These are phyloP conservation scores for Leucocoprinus birnbaumii DNA, from an alignment of 768 basidiomycete genomes.

Conservation along the genomic window DNA sequence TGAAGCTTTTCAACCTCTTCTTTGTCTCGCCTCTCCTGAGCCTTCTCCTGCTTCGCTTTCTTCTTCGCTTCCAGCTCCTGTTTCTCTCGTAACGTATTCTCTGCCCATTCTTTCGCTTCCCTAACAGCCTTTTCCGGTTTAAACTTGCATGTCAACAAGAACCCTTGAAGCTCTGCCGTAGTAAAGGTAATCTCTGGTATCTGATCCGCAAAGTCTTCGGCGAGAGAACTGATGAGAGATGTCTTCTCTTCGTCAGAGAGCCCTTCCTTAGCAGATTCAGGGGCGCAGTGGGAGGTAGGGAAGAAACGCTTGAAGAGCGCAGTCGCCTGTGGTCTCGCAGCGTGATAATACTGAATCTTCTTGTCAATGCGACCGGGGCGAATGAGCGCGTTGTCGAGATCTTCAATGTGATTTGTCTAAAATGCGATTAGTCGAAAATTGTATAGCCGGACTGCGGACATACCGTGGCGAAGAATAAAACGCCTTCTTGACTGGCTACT, in stretches of 20 bases:
- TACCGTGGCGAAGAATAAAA: slow-evolving; percentile 56
- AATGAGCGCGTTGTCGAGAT: slow-evolving; percentile 51
- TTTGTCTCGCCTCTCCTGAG: slow-evolving; percentile 21
- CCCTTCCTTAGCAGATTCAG: slow-evolving; percentile 9
- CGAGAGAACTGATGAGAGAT: slow-evolving; percentile 27
- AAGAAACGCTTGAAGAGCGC: slow-evolving; percentile 51
- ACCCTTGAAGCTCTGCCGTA: slow-evolving; percentile 60
- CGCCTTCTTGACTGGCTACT: slow-evolving; percentile 56
- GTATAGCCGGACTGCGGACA: slow-evolving; percentile 10
- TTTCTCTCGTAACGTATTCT: slow-evolving; percentile 28
- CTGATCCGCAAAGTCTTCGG: slow-evolving; percentile 33
- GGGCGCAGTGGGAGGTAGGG: slow-evolving; percentile 25
- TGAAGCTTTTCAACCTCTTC: slow-evolving; percentile 22
- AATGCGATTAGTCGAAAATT: neutral
- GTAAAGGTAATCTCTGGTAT: slow-evolving; percentile 48
- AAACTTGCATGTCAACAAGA: slow-evolving; percentile 42
- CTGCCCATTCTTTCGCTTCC: slow-evolving; percentile 38
- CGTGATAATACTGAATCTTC: slow-evolving; percentile 46
- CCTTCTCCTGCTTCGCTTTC: slow-evolving; percentile 25
- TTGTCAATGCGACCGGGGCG: slow-evolving; percentile 56
- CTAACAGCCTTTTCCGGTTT: slow-evolving; percentile 30
- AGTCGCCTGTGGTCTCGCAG: slow-evolving; percentile 40
- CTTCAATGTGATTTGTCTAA: slow-evolving; percentile 53
- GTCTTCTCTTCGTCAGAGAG: slow-evolving; percentile 2
- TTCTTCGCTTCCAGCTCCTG: slow-evolving; percentile 30